These are phyloP conservation scores for Blastobotrys proliferans DNA, from an alignment of 1,139 yeast genomes.

Conservation along the genomic window DNA sequence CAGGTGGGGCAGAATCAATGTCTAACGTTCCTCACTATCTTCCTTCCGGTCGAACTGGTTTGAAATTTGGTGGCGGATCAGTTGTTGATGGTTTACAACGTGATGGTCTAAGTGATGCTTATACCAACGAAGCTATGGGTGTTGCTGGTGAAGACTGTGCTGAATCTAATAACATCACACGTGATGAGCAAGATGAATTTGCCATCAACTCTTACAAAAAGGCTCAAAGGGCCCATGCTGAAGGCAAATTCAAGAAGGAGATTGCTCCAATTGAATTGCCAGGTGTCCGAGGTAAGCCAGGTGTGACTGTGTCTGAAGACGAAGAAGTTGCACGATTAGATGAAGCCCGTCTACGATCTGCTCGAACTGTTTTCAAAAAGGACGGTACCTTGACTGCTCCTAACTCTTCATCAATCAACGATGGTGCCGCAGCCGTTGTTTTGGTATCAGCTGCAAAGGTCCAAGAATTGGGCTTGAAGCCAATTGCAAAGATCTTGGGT, in stretches of 20 bases:
- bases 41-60: conserved; percentile 80
- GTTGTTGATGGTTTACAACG: conserved; percentile 83
- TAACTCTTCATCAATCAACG: conserved; percentile 91
- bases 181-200: conserved; percentile 77
- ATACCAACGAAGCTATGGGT: conserved; percentile 87
- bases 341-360: conserved; percentile 67
- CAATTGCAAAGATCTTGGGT: conserved; percentile 81
- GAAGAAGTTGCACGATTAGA: conserved; percentile 76
- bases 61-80: conserved; percentile 77
- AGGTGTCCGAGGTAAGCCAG: conserved; percentile 93
- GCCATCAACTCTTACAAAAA: conserved; percentile 83
- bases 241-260: conserved; percentile 77
- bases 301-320: conserved; percentile 62
- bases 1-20: conserved; percentile 99
- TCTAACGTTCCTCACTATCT: conserved; percentile 91
- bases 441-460: conserved; percentile 79
- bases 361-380: conserved; percentile 89
- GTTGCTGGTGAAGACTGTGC: conserved; percentile 97
- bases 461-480: conserved; percentile 78
- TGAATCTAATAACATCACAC: conserved; percentile 55
- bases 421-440: conserved; percentile 94
- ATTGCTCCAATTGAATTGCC: conserved; percentile 83
- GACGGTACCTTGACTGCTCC: conserved; percentile 92
- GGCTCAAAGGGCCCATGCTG: conserved; percentile 73
- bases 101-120: conserved; percentile 91